Conservation (phyloP, 768 basidiomycete genomes). For the Pisolithus microcarpus region DNA sequence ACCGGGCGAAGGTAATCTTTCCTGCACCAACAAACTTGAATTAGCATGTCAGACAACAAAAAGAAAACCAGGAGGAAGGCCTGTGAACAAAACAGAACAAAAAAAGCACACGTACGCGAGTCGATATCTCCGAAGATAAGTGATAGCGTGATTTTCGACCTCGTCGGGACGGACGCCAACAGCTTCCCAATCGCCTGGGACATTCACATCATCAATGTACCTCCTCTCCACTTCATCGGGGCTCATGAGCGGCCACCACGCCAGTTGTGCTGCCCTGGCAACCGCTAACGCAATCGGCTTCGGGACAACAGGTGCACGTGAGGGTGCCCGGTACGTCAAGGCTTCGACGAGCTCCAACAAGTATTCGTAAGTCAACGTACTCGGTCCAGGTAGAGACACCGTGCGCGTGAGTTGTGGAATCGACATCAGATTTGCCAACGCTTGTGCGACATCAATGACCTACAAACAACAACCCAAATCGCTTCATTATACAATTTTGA, state of each 20-base stretch:
- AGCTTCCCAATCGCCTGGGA: slow-evolving; percentile 73
- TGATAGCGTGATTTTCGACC: slow-evolving; percentile 84
- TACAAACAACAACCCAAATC: slow-evolving; percentile 23
- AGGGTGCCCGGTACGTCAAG: slow-evolving; percentile 71
- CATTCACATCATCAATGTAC: slow-evolving; percentile 75
- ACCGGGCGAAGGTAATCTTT: slow-evolving; percentile 66
- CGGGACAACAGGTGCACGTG: slow-evolving; percentile 68
- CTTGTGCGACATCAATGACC: slow-evolving; percentile 94
- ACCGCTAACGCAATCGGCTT: slow-evolving; percentile 59
- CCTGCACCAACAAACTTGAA: slow-evolving; percentile 25
- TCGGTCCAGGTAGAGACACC: slow-evolving; percentile 83
- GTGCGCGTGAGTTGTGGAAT: slow-evolving; percentile 58
- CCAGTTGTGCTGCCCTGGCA: slow-evolving; percentile 52
- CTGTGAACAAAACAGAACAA: background rate
- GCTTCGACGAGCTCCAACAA: slow-evolving; percentile 70
- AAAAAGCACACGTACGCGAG: slow-evolving; percentile 58
- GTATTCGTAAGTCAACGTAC: slow-evolving; percentile 76
- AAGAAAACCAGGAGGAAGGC: slow-evolving; percentile 1
- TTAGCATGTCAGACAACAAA: background rate
- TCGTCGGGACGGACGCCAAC: slow-evolving; percentile 77
- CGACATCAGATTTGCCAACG: slow-evolving; percentile 67
- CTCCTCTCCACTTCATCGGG: slow-evolving; percentile 89
- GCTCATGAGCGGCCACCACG: slow-evolving; percentile 89
- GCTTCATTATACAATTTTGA: slow-evolving; percentile 9
- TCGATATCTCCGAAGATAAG: slow-evolving; percentile 84